Conservation (phyloP, 139 green algal species). For the Auxenochlorella pyrenoidosa region DNA sequence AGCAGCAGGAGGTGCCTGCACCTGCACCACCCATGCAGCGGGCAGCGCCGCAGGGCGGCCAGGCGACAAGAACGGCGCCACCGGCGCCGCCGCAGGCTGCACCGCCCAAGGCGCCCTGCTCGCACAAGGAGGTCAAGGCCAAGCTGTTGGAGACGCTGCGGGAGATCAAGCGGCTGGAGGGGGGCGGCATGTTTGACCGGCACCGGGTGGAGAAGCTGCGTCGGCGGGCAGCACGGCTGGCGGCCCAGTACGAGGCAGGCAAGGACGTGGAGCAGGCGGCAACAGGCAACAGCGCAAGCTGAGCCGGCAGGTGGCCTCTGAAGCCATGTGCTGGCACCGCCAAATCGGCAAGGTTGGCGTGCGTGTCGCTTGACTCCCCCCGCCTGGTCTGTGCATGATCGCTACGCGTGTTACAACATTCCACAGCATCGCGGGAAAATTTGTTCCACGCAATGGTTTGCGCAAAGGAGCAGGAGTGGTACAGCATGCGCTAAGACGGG, state of each 20-base stretch:
- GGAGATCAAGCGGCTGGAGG: conserved; percentile 13
- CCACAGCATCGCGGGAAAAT: too few species aligned
- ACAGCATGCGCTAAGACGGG: too few species aligned
- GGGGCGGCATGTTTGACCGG: not conserved
- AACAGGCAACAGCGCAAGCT: too few species aligned
- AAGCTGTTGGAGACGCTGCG: not conserved
- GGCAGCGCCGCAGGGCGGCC: not conserved
- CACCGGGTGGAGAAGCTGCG: conserved; percentile 1
- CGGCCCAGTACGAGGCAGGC: not conserved
- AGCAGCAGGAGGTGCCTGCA: not conserved
- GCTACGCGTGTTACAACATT: too few species aligned
- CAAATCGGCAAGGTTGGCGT: too few species aligned
- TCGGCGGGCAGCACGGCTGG: not conserved
- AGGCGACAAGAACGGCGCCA: not conserved
- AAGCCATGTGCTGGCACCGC: too few species aligned
- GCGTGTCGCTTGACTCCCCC: too few species aligned
- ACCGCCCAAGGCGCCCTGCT: not conserved
- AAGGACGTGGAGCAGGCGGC: not conserved
- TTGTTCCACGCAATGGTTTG: too few species aligned
- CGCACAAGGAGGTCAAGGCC: not conserved
- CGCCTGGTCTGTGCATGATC: too few species aligned
- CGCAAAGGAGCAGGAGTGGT: too few species aligned
- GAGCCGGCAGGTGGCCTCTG: too few species aligned
- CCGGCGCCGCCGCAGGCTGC: not conserved
- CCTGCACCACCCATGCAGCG: not conserved